A percentile compares a stretch with the other conserved stretches of the same genome.
Conservation (phyloP, 345 rosid genomes). For the Viola odorata region DNA sequence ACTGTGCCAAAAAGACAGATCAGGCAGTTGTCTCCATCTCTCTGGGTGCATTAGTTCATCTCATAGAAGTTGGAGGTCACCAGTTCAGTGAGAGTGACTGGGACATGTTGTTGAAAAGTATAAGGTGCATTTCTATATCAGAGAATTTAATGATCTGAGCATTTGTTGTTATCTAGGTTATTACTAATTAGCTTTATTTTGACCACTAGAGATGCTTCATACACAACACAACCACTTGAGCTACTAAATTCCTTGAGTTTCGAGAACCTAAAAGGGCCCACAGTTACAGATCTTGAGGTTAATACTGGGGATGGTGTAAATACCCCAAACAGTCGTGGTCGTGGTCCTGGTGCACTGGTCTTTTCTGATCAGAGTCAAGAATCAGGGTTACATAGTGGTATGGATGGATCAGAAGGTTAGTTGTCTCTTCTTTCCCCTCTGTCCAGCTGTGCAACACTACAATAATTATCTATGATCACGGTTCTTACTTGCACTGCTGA, state of each 20-base stretch:
- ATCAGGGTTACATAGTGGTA: constrained; percentile 30
- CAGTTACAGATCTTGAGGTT: constrained; percentile 40
- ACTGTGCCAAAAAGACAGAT: constrained; percentile 93
- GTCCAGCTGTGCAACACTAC: too few species aligned
- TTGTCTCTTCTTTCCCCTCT: neutral
- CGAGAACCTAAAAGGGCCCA: constrained; percentile 39
- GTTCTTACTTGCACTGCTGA: too few species aligned
- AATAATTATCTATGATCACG: too few species aligned
- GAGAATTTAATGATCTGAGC: neutral
- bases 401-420: constrained; percentile 70
- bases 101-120: constrained; percentile 95
- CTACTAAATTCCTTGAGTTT: constrained; percentile 71
- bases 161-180: neutral
- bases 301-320: constrained; percentile 31
- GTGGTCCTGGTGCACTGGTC: constrained; percentile 26
- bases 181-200: constrained; percentile 13
- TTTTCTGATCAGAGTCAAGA: constrained; percentile 32
- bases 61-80: constrained; percentile 98
- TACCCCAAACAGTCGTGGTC: constrained; percentile 34
- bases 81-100: constrained; percentile 93
- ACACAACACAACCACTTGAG: constrained; percentile 97
- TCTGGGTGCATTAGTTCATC: constrained; percentile 92
- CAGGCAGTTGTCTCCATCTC: constrained; percentile 97
- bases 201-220: constrained; percentile 76
- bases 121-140: constrained; percentile 47